These are phyloP conservation scores for Dipteronia sinensis DNA, from an alignment of 345 rosid species.

Conservation along the genomic window DNA sequence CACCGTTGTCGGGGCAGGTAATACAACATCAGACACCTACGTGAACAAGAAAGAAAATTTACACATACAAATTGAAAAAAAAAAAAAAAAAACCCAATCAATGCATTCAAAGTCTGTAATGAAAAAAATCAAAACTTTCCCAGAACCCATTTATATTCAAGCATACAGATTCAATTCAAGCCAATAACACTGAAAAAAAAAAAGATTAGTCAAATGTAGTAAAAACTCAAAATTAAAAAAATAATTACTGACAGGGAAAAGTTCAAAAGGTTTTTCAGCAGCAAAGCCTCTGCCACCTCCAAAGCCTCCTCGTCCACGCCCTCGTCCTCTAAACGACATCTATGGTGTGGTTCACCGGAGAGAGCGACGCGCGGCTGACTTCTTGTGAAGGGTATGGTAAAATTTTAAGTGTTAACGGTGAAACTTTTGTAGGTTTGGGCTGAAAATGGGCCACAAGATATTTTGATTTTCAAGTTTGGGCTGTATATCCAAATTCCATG, in stretches of 20 bases:
- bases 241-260: conserved; percentile 48
- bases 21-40: conserved; percentile 36
- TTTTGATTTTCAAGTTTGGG: no score
- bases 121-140: not conserved
- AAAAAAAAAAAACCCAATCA: no score
- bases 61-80: not conserved
- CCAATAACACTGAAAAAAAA: no score
- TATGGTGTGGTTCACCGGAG: not conserved
- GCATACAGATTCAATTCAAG: not conserved
- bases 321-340: conserved; percentile 62
- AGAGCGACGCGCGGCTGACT: not conserved
- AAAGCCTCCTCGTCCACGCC: conserved; percentile 23
- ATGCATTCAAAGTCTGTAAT: no score
- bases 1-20: conserved; percentile 38
- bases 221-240: no score
- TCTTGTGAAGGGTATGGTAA: no score
- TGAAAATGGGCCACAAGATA: no score
- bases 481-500: no score
- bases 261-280: conserved; percentile 49
- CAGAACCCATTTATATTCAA: not conserved
- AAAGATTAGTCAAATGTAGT: no score
- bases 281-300: conserved; percentile 31
- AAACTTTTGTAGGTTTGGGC: no score
- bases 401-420: no score
- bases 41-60: not conserved